phyloP scores from a whole-genome alignment of 1,284 basidiomycete genomes.

The Flammula alnicola region DNA sequence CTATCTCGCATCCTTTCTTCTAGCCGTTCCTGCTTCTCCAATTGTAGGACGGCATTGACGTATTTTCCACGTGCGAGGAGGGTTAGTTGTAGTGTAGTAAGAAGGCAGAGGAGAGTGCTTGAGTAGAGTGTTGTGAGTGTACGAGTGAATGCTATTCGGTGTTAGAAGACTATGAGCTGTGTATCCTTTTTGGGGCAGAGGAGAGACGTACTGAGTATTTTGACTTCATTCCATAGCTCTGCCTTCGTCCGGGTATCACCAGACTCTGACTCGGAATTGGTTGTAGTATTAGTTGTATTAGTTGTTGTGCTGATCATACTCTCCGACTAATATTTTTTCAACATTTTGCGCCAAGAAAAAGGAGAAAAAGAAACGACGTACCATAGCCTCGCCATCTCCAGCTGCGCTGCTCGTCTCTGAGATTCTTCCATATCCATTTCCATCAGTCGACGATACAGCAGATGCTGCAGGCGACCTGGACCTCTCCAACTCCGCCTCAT shows the following conservation, averaged over 20 bases:
- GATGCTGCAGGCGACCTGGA: constrained; percentile 19
- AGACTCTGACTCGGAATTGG: constrained; percentile 34
- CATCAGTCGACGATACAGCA: constrained; percentile 9
- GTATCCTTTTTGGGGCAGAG: background rate
- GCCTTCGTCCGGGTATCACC: constrained; percentile 53
- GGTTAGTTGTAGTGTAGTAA: constrained; percentile 84
- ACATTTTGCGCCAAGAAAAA: too few relatives aligned
- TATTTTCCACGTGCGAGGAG: constrained; percentile 86
- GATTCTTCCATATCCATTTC: too few relatives aligned
- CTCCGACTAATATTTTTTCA: constrained; percentile 26
- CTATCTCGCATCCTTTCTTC: constrained; percentile 62
- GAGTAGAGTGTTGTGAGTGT: constrained; percentile 87
- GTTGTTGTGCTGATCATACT: constrained; percentile 36
- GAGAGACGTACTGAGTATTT: constrained; percentile 68
- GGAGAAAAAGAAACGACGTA: background rate
- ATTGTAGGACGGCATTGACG: constrained; percentile 68
- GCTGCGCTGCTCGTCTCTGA: constrained; percentile 7
- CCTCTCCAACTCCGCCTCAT: too few relatives aligned
- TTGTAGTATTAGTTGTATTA: constrained; percentile 30
- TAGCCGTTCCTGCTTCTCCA: constrained; percentile 63
- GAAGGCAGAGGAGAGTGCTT: constrained; percentile 77
- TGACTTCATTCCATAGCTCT: constrained; percentile 85
- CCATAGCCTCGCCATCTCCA: constrained; percentile 10
- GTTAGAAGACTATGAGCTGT: background rate
- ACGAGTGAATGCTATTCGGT: constrained; percentile 74